phyloP scores from a whole-genome alignment of 805 yeast genomes.

The Pichia pseudocactophila region DNA sequence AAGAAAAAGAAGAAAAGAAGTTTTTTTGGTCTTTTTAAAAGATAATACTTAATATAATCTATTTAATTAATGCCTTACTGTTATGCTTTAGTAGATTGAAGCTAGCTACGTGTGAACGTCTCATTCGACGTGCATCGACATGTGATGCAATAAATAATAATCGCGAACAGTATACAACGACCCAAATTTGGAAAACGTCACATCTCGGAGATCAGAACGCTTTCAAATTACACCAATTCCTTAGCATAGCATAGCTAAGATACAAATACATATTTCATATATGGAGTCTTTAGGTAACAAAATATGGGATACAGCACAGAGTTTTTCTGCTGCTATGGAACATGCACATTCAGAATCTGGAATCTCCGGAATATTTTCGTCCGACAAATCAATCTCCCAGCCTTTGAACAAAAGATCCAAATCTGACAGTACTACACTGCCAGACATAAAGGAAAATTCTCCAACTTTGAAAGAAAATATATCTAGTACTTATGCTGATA shows the following conservation, averaged over 20 bases:
- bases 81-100: no score
- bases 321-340: background rate
- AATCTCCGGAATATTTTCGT: background rate
- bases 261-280: background rate
- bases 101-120: no score
- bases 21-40: slow-evolving; percentile 8
- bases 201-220: no score
- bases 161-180: no score
- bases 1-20: slow-evolving; percentile 11
- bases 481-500: slow-evolving; percentile 41
- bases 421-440: background rate
- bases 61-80: no score
- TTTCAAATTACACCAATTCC: no score
- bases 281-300: slow-evolving; percentile 11
- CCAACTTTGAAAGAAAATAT: background rate
- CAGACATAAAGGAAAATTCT: background rate
- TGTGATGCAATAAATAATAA: no score
- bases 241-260: no score
- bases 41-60: background rate
- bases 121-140: no score
- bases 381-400: background rate
- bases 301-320: slow-evolving; percentile 13
- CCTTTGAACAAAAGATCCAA: background rate
- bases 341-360: background rate
- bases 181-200: no score